Conservation (phyloP, 192 early-diverging fungal species). For the Diversispora eburnea region DNA sequence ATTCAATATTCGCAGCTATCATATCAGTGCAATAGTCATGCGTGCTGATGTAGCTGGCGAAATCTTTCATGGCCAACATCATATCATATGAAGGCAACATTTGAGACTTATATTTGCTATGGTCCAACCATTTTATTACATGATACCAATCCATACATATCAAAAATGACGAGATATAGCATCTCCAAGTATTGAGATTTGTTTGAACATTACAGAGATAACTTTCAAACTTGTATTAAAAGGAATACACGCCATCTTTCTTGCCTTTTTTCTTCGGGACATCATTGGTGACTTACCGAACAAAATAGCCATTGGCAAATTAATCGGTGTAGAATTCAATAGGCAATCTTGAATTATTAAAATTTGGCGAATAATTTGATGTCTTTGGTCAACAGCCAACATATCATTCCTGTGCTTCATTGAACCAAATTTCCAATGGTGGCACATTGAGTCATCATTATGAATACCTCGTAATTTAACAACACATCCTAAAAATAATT, state of each 20-base stretch:
- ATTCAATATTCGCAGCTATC: conserved; percentile 77
- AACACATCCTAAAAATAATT: conserved; percentile 91
- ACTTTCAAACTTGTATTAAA: conserved; percentile 61
- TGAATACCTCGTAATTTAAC: conserved; percentile 92
- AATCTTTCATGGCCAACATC: conserved; percentile 67
- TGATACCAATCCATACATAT: conserved; percentile 91
- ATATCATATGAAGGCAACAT: conserved; percentile 86
- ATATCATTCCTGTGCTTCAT: conserved; percentile 98
- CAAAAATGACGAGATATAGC: conserved; percentile 74
- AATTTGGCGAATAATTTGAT: conserved; percentile 67
- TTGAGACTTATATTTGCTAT: conserved; percentile 98
- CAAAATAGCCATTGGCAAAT: conserved; percentile 91
- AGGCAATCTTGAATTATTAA: conserved; percentile 79
- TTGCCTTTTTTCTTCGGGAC: conserved; percentile 68
- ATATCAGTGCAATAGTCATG: conserved; percentile 96
- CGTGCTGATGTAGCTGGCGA: conserved; percentile 85
- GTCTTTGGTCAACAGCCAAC: conserved; percentile 83
- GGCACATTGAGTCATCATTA: conserved; percentile 87
- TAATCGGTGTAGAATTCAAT: conserved; percentile 64
- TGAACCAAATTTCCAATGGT: conserved; percentile 99
- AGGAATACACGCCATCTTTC: conserved; percentile 43
- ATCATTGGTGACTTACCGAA: conserved; percentile 98
- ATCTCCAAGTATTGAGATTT: conserved; percentile 45
- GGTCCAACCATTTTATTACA: conserved; percentile 98
- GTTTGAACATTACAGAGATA: conserved; percentile 50